phyloP scores from a whole-genome alignment of 371 early-diverging fungal genomes.

The Nematocida sp. region DNA sequence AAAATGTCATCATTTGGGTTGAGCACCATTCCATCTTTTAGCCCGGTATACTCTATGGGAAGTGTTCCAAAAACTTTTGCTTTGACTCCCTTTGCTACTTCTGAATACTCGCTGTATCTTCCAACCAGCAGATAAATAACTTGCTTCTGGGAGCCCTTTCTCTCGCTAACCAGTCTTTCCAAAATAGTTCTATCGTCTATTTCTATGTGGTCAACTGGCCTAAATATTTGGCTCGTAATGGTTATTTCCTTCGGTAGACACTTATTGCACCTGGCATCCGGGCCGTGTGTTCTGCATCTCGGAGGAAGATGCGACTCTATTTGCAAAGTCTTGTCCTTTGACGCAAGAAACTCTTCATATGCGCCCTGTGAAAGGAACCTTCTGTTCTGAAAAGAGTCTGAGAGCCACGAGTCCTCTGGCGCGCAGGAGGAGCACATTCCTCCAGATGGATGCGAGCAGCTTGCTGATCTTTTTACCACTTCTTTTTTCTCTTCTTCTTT shows the following conservation, averaged over 20 bases:
- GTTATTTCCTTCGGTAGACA: conserved; percentile 58
- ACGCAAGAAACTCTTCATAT: conserved; percentile 58
- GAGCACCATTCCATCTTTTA: conserved; percentile 76
- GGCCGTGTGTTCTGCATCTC: conserved; percentile 50
- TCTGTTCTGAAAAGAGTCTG: conserved; percentile 55
- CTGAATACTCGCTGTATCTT: conserved; percentile 77
- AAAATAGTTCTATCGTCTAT: conserved; percentile 80
- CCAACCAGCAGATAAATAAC: conserved; percentile 87
- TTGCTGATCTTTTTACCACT: not conserved
- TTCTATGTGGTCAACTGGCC: conserved; percentile 95
- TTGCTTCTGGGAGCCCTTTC: conserved; percentile 80
- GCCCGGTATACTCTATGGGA: conserved; percentile 81
- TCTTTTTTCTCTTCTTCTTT: not conserved
- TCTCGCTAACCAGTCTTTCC: conserved; percentile 77
- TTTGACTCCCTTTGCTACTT: conserved; percentile 88
- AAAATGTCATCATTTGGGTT: conserved; percentile 66
- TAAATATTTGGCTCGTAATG: conserved; percentile 71
- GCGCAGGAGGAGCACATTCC: conserved; percentile 66
- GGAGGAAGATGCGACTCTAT: conserved; percentile 49
- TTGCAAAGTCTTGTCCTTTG: conserved; percentile 33
- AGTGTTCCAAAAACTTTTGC: conserved; percentile 89
- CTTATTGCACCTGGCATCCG: conserved; percentile 53
- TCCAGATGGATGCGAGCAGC: conserved; percentile 60
- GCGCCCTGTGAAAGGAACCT: conserved; percentile 63
- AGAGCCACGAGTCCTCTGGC: conserved; percentile 62